phyloP scores from a whole-genome alignment of 1,139 yeast genomes.

The Sugiyamaella sp. region DNA sequence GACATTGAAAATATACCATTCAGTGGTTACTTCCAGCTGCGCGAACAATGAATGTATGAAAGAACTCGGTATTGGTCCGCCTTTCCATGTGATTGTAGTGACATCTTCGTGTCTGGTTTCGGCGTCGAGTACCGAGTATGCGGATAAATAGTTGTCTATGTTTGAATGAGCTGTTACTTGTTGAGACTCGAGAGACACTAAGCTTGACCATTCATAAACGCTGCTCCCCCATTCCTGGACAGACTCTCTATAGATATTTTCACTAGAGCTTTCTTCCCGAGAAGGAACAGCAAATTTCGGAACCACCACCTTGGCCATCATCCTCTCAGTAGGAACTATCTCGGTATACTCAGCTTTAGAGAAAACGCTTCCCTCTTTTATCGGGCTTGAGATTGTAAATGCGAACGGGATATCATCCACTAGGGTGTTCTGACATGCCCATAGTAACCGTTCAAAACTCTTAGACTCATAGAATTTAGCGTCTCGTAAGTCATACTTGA shows the following conservation, averaged over 20 bases:
- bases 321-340: not conserved
- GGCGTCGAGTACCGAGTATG: conserved; percentile 31
- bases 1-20: conserved; percentile 34
- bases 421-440: conserved; percentile 45
- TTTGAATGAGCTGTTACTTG: conserved; percentile 23
- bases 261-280: not conserved
- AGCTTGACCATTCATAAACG: conserved; percentile 40
- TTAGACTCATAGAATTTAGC: conserved; percentile 21
- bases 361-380: not conserved
- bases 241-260: conserved; percentile 26
- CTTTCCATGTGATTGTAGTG: conserved; percentile 25
- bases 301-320: conserved; percentile 14
- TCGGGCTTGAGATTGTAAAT: not conserved
- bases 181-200: conserved; percentile 34
- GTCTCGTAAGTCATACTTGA: conserved; percentile 15
- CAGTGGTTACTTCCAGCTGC: not conserved
- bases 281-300: conserved; percentile 27
- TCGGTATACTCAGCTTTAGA: not conserved
- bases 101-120: conserved; percentile 21
- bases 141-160: conserved; percentile 35
- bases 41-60: conserved; percentile 26
- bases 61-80: conserved; percentile 29
- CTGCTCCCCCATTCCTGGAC: conserved; percentile 39
- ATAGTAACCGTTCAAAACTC: conserved; percentile 42
- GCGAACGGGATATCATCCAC: conserved; percentile 20